Evolutionary conservation across 257 asterid species (phyloP).

Genomic region (Fraxinus pennsylvanica): DNA sequence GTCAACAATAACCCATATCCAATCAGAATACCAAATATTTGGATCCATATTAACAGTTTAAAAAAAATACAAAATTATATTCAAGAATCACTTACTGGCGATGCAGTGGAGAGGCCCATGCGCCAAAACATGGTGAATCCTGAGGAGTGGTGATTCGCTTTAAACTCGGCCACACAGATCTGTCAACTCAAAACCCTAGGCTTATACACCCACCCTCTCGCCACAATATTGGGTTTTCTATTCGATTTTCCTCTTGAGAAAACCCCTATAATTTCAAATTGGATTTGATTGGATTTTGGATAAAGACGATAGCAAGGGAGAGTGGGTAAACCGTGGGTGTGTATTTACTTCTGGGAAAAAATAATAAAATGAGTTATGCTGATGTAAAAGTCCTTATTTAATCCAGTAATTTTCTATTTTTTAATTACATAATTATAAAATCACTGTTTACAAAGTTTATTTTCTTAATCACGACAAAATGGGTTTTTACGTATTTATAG

Average conservation of each 20-base stretch:
- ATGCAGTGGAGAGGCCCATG: constrained; percentile 79
- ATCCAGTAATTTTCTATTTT: too few relatives aligned
- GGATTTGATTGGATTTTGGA: constrained; percentile 21
- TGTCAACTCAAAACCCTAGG: constrained; percentile 47
- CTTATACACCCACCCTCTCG: constrained; percentile 26
- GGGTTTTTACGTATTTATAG: too few relatives aligned
- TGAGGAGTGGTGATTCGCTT: constrained; percentile 30
- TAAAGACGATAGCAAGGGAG: constrained; percentile 1
- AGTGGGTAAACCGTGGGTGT: constrained; percentile 8
- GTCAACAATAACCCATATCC: too few relatives aligned
- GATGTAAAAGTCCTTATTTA: too few relatives aligned
- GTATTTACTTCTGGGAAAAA: constrained; percentile 13
- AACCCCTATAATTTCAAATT: constrained; percentile 26
- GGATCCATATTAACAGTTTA: constrained; percentile 29
- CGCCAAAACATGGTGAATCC: constrained; percentile 75
- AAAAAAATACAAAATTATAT: not conserved
- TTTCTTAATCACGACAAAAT: too few relatives aligned
- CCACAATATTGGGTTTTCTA: constrained; percentile 25
- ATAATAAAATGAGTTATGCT: not conserved
- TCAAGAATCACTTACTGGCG: constrained; percentile 59
- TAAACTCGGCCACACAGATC: constrained; percentile 37
- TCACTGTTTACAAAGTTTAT: too few relatives aligned
- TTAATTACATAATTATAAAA: too few relatives aligned
- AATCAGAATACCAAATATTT: not conserved
- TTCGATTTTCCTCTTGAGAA: not conserved